A percentile compares a stretch with the other conserved stretches of the same genome.
These are phyloP conservation scores for Myxozyma nipponensis DNA, from an alignment of 805 yeast species.

Conservation along the genomic window DNA sequence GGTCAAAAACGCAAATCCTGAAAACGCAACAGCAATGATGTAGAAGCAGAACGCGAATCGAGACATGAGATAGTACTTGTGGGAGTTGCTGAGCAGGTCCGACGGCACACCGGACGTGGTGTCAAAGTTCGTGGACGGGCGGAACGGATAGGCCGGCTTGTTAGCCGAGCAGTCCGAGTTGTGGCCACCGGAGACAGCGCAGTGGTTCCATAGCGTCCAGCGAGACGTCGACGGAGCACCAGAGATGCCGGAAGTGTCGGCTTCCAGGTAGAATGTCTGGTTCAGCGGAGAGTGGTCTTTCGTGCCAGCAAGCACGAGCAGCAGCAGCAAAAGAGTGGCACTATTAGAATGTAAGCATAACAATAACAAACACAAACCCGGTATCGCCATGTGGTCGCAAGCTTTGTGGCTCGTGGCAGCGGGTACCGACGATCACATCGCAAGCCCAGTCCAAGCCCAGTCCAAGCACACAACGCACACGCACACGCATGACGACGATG, in stretches of 20 bases:
- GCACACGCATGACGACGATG: neutral
- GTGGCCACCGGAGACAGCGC: constrained; percentile 45
- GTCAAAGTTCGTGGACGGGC: constrained; percentile 72
- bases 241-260: constrained; percentile 57
- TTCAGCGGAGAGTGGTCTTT: constrained; percentile 52
- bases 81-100: constrained; percentile 47
- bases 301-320: constrained; percentile 65
- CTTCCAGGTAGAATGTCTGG: constrained; percentile 74
- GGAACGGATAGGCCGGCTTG: constrained; percentile 76
- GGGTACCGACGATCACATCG: too few relatives aligned
- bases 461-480: neutral
- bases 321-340: constrained; percentile 53
- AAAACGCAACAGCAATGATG: constrained; percentile 54
- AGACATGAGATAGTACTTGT: constrained; percentile 60
- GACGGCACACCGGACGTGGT: constrained; percentile 52
- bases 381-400: too few relatives aligned
- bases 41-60: constrained; percentile 66
- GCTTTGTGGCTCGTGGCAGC: too few relatives aligned
- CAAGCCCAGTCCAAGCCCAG: too few relatives aligned
- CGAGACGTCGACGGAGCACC: constrained; percentile 48
- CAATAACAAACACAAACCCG: too few relatives aligned
- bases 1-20: constrained; percentile 45
- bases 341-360: too few relatives aligned
- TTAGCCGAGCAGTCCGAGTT: constrained; percentile 51
- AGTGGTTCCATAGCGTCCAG: constrained; percentile 79